phyloP scores from a whole-genome alignment of 139 green algal genomes.

The Chlorella vulgaris region DNA sequence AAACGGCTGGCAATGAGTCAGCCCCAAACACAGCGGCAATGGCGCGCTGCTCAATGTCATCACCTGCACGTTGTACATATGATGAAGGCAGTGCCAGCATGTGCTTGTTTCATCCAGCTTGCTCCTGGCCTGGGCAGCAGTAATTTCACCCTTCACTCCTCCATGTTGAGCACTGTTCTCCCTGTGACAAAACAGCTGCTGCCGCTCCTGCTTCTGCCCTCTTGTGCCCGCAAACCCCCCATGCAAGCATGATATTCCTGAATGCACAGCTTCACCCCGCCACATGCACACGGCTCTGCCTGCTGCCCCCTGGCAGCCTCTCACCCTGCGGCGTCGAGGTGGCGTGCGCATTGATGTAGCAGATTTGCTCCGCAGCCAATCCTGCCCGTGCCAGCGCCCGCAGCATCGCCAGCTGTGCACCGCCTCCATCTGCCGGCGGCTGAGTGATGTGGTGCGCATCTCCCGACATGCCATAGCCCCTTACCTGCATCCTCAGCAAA shows the following conservation, averaged over 20 bases:
- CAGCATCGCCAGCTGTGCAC: constrained; percentile 70
- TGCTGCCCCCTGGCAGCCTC: too few species aligned
- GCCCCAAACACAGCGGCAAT: constrained; percentile 77
- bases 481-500: constrained; percentile 47
- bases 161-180: too few species aligned
- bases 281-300: background rate
- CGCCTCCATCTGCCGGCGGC: constrained; percentile 62
- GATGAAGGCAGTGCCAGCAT: background rate
- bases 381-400: constrained; percentile 58
- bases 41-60: constrained; percentile 77
- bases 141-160: too few species aligned
- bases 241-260: background rate
- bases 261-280: background rate
- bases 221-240: background rate
- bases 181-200: too few species aligned
- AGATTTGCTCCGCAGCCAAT: constrained; percentile 57
- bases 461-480: constrained; percentile 85
- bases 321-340: constrained; percentile 78
- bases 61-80: constrained; percentile 50
- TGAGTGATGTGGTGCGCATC: constrained; percentile 95
- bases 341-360: constrained; percentile 95
- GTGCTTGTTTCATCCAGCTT: background rate
- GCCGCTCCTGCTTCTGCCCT: too few species aligned
- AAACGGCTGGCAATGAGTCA: too few species aligned
- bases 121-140: too few species aligned